Percentiles rank a stretch among this genome's conserved stretches.
Conservation (phyloP, 352 stramenopile genomes). For the Phytophthora niederhauseri region DNA sequence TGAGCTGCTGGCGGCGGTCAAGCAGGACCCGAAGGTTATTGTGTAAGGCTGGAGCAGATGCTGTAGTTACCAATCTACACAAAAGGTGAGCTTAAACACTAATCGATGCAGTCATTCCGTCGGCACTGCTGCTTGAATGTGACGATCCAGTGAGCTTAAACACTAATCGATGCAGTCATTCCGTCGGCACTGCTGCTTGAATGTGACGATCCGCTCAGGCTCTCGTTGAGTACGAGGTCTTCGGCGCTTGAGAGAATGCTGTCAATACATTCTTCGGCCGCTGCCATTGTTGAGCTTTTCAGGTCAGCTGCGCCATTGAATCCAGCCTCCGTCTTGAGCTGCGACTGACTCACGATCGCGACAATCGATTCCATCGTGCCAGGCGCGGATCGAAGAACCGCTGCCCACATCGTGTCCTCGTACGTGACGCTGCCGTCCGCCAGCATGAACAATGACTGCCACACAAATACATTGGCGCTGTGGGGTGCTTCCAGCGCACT, state of each 20-base stretch:
- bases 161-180: neutral
- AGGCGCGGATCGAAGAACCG: conserved; percentile 13
- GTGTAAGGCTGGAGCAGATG: conserved; percentile 14
- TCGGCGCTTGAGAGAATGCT: conserved; percentile 25
- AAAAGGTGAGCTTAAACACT: neutral
- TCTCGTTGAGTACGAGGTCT: conserved; percentile 23
- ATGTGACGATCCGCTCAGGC: neutral
- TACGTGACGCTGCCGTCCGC: neutral
- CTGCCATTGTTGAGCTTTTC: conserved; percentile 6
- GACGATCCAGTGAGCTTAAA: neutral
- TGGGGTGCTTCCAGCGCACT: neutral
- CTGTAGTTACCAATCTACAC: neutral
- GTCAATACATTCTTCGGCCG: conserved; percentile 15
- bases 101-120: neutral
- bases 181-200: neutral
- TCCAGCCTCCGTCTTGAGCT: conserved; percentile 1
- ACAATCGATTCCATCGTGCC: conserved; percentile 15
- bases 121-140: neutral
- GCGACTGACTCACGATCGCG: conserved; percentile 21
- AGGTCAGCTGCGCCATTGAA: neutral
- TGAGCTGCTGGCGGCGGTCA: conserved; percentile 30
- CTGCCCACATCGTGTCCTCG: conserved; percentile 21
- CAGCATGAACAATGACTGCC: conserved; percentile 12
- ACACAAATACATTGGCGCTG: conserved; percentile 23
- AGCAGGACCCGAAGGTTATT: conserved; percentile 26